These are phyloP conservation scores for Penicillium sp. DNA, from an alignment of 2,329 filamentous ascomycete genomes.

Conservation along the genomic window DNA sequence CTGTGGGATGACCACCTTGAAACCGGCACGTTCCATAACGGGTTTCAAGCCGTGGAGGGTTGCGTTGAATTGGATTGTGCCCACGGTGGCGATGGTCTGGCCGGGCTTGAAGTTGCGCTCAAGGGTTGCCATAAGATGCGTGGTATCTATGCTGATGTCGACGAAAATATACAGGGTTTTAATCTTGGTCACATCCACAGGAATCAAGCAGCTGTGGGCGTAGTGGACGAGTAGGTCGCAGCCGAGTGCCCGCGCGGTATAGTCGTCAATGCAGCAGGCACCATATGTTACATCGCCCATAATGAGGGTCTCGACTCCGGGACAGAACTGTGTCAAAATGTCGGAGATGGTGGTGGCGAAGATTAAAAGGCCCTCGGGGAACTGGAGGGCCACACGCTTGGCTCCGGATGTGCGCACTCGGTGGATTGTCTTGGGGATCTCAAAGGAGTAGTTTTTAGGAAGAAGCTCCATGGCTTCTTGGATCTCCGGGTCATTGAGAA, in stretches of 20 bases:
- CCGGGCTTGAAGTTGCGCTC: slow-evolving; percentile 80
- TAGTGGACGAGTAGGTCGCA: slow-evolving; percentile 96
- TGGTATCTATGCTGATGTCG: slow-evolving; percentile 90
- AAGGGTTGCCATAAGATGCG: slow-evolving; percentile 78
- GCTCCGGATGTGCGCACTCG: slow-evolving; percentile 75
- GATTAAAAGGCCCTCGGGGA: slow-evolving; percentile 88
- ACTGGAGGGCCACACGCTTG: slow-evolving; percentile 85
- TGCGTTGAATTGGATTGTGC: slow-evolving; percentile 98
- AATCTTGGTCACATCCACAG: slow-evolving; percentile 92
- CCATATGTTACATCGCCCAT: slow-evolving; percentile 99
- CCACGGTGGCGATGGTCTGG: slow-evolving; percentile 86
- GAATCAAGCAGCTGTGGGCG: slow-evolving; percentile 92
- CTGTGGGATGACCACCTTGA: slow-evolving; percentile 80
- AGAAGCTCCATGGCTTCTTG: slow-evolving; percentile 82
- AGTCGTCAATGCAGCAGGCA: slow-evolving; percentile 97
- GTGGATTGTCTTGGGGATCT: slow-evolving; percentile 97
- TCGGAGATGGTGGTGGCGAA: slow-evolving; percentile 98
- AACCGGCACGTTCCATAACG: slow-evolving; percentile 75
- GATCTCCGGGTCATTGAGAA: slow-evolving; percentile 76
- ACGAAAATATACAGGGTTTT: slow-evolving; percentile 98
- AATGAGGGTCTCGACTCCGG: slow-evolving; percentile 84
- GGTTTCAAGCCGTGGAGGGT: slow-evolving; percentile 82
- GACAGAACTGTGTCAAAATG: slow-evolving; percentile 90
- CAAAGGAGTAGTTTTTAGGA: slow-evolving; percentile 95
- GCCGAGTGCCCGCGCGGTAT: slow-evolving; percentile 85